Base-by-base conservation (phyloP, 202 grass and related monocot species). In the Digitaria exilis region DNA sequence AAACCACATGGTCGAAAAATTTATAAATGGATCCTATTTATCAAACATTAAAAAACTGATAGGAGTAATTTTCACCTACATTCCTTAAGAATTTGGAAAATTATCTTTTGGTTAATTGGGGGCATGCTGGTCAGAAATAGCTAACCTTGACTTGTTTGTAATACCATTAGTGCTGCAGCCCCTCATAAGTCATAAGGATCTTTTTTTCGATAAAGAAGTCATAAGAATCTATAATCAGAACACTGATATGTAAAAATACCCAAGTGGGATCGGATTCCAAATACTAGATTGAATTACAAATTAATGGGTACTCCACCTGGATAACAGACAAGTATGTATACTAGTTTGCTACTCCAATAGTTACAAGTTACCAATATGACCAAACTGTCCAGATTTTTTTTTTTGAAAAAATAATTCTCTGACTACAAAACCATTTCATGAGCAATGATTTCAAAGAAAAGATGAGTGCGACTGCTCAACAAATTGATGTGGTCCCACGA, bases 401-500 rank as follows among this genome's bases (percentile, higher is more conserved):
- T 44, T 7, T n/a, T 44, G 10, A 56, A 52, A 62, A 62, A 5
- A 2, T 14, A 42, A 58, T 26, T 17, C 25, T 50, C 57, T 32
- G 22, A n/a, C 12, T 57, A 45, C 6, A 5, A 82, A 85, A 54
- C 9, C 41, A 82, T 50, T 61, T 30, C 31, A 88, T 41, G 25
- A 42, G 48, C 58, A 64, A 78, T 25, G 34, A 51, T 34, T 41
- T 10, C 14, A 41, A 67, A 34, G 32, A 44, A 71, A 65, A 72
- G 31, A 60, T 51, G 73, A 85, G 42, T 14, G 71, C 30, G 71
- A 82, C 65, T 2, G 43, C 19, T 11, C 58, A 86, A 58, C 82
- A 73, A 73, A 78, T 82, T 75, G 22, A 66, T 73, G 48, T 66
- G 78, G 65, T 21, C 57, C 82, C 65, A 48, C 22, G 18, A 67